phyloP scores from a whole-genome alignment of 2,329 filamentous ascomycete genomes.

The Tolypocladium paradoxum region DNA sequence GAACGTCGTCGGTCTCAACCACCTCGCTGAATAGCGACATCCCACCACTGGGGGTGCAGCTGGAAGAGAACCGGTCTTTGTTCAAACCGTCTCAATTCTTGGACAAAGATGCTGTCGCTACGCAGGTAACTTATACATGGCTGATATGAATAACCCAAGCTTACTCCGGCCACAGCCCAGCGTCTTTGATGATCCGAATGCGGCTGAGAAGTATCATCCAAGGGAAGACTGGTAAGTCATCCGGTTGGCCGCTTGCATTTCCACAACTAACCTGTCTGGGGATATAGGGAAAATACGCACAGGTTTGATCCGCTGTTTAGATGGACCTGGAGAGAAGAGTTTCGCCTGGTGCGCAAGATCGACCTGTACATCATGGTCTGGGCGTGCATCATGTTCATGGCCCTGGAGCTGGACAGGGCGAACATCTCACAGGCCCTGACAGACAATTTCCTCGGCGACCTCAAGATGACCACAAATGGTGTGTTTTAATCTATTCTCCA shows the following conservation, averaged over 20 bases:
- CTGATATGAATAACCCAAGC: background rate
- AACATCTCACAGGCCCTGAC: slow-evolving; percentile 36
- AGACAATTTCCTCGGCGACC: slow-evolving; percentile 34
- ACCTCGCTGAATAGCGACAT: slow-evolving; percentile 5
- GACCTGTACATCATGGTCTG: slow-evolving; percentile 34
- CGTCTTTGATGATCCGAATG: slow-evolving; percentile 27
- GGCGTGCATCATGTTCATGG: slow-evolving; percentile 29
- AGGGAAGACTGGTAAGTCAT: slow-evolving; percentile 10
- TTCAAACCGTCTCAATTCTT: slow-evolving; percentile 17
- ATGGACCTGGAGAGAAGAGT: slow-evolving; percentile 31
- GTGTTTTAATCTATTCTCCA: too few relatives aligned
- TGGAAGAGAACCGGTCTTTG: slow-evolving; percentile 19
- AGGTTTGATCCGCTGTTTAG: slow-evolving; percentile 34
- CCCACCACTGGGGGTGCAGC: slow-evolving; percentile 17
- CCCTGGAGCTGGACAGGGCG: slow-evolving; percentile 36
- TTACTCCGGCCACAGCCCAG: slow-evolving; percentile 7
- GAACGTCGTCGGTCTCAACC: slow-evolving; percentile 3
- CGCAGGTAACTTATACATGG: slow-evolving; percentile 10
- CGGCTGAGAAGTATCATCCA: slow-evolving; percentile 24
- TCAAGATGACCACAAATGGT: slow-evolving; percentile 31
- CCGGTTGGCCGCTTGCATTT: too few relatives aligned
- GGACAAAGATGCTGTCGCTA: slow-evolving; percentile 24
- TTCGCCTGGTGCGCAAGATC: slow-evolving; percentile 25
- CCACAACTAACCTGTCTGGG: background rate
- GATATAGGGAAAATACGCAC: slow-evolving; percentile 28